Conservation (phyloP, 768 basidiomycete species). For the Rhodosporidiobolus odoratus region DNA sequence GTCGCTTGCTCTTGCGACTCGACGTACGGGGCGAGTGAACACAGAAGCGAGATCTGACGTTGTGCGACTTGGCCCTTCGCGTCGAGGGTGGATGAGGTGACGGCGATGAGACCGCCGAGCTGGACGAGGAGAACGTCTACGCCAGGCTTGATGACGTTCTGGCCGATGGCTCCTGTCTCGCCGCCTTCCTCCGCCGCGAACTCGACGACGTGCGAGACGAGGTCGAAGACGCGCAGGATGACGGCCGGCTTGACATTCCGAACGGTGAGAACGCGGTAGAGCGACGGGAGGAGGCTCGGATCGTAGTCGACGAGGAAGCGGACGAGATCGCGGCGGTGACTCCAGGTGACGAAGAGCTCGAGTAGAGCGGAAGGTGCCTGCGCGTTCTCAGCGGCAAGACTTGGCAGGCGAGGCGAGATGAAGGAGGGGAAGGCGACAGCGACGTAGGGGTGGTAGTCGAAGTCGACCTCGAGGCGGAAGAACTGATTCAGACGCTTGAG, state of each 20-base stretch:
- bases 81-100: slow-evolving; percentile 51
- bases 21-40: slow-evolving; percentile 69
- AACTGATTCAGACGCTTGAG: slow-evolving; percentile 82
- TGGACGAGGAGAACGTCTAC: slow-evolving; percentile 66
- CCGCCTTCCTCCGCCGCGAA: slow-evolving; percentile 55
- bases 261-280: slow-evolving; percentile 75
- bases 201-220: slow-evolving; percentile 62
- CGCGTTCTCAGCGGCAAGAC: slow-evolving; percentile 75
- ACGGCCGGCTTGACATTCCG: slow-evolving; percentile 82
- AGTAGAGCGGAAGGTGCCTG: slow-evolving; percentile 84
- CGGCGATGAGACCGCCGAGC: slow-evolving; percentile 63
- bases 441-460: slow-evolving; percentile 72
- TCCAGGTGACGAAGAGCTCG: slow-evolving; percentile 77
- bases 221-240: slow-evolving; percentile 72
- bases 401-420: slow-evolving; percentile 73
- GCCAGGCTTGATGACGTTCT: slow-evolving; percentile 62
- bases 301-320: slow-evolving; percentile 67
- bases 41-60: slow-evolving; percentile 74
- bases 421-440: slow-evolving; percentile 60
- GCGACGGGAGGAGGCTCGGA: slow-evolving; percentile 61
- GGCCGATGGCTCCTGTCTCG: slow-evolving; percentile 49
- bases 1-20: slow-evolving; percentile 65
- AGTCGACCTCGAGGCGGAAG: slow-evolving; percentile 65
- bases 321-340: slow-evolving; percentile 57
- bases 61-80: slow-evolving; percentile 57